Percentiles rank a stretch among this genome's conserved stretches.
phyloP scores from a whole-genome alignment of 2,329 filamentous ascomycete genomes.

The Sporothrix schenckii region DNA sequence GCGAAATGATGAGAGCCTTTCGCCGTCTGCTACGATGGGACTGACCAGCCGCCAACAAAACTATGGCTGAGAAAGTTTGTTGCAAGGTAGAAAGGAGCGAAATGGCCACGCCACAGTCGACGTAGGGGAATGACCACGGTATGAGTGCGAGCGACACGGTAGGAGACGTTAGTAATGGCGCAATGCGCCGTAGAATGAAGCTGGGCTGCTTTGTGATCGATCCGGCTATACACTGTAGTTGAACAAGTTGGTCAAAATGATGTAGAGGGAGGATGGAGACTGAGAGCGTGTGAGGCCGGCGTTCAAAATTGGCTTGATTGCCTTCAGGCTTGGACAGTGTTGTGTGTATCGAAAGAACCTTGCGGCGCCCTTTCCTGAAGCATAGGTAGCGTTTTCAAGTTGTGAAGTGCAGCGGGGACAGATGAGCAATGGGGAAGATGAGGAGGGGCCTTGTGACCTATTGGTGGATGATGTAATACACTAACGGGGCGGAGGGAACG shows the following conservation, averaged over 20 bases:
- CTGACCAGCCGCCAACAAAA: too few species aligned
- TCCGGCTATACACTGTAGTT: neutral
- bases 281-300: neutral
- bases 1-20: neutral
- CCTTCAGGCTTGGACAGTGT: neutral
- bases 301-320: neutral
- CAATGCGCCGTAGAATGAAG: neutral
- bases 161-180: neutral
- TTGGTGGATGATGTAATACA: constrained; percentile 33
- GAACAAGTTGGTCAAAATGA: neutral
- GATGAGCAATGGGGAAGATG: neutral
- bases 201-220: neutral
- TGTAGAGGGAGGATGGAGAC: neutral
- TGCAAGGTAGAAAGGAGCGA: neutral
- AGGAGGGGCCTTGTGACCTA: constrained; percentile 28
- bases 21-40: neutral
- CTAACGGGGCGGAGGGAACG: neutral
- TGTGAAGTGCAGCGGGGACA: constrained; percentile 26
- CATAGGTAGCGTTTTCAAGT: neutral
- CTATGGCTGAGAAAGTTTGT: neutral
- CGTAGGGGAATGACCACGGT: neutral
- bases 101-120: neutral
- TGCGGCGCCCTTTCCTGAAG: neutral
- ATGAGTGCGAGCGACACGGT: neutral
- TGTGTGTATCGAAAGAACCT: constrained; percentile 12